Percentiles rank a stretch among this genome's conserved stretches.
These are phyloP conservation scores for Penicillium pancosmium DNA, from an alignment of 495 filamentous ascomycete species.

Conservation along the genomic window DNA sequence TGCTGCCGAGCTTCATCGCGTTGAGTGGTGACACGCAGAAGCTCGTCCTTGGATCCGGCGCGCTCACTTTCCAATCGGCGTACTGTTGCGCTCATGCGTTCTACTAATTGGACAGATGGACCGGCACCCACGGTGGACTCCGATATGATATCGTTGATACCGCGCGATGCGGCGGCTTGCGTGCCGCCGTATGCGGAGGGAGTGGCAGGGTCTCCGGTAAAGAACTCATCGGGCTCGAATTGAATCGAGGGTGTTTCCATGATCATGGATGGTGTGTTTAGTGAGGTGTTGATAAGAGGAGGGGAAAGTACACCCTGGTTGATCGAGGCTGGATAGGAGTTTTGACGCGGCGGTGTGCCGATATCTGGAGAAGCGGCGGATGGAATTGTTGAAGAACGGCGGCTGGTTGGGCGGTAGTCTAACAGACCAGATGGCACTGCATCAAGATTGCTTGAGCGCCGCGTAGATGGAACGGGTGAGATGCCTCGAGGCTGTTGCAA, in stretches of 20 bases:
- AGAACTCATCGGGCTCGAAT: conserved; percentile 69
- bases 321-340: conserved; percentile 44
- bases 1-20: conserved; percentile 90
- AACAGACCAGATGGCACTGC: conserved; percentile 27
- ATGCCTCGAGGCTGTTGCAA: conserved; percentile 51
- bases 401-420: conserved; percentile 48
- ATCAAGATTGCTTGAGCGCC: conserved; percentile 48
- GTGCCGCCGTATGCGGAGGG: conserved; percentile 56
- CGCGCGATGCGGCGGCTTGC: conserved; percentile 47
- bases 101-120: conserved; percentile 92
- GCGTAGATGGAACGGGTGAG: conserved; percentile 50
- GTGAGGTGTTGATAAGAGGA: conserved; percentile 34
- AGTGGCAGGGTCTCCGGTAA: conserved; percentile 60
- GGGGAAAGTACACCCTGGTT: conserved; percentile 41
- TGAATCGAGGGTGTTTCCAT: conserved; percentile 60
- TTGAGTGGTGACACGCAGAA: conserved; percentile 75
- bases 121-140: conserved; percentile 87
- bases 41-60: conserved; percentile 80
- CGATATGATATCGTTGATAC: conserved; percentile 85
- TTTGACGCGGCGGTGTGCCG: conserved; percentile 44
- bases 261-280: conserved; percentile 29
- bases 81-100: conserved; percentile 93
- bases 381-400: conserved; percentile 50
- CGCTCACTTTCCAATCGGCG: conserved; percentile 90
- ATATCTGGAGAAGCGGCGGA: conserved; percentile 44